Base-by-base conservation (phyloP, 1,284 basidiomycete genomes). In the Schizophyllum amplum region DNA sequence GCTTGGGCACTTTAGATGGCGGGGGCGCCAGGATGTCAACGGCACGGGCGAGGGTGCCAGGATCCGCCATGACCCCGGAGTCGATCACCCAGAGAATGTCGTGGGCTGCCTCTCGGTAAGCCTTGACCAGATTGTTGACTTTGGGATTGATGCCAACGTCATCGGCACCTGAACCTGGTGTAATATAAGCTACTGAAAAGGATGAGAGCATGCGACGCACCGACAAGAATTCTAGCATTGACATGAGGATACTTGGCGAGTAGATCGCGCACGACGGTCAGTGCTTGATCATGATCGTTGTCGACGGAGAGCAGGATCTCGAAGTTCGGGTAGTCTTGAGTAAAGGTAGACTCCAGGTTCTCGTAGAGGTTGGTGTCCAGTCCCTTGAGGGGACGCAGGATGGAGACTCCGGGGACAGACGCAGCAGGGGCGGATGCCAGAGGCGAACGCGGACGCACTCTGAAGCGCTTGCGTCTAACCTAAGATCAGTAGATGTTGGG, bases 41-140 rank as follows among this genome's bases (percentile, higher is more conserved):
- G 7, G 94, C 87, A 52, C 92, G 85, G 0, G 88, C 86, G 22
- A 98, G 83, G 1, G 93, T 90, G n/a, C 87, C 87, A 0, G 87
- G 79, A 26, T 83, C 81, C 17, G 89, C 84, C 62, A 85, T 84
- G 52, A 98, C 83, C 63, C 97, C 97, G 21, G 94, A 96, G 71
- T 99, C 97, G 53, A 99, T 79, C 11, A 99, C 90, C 96, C 96
- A 99, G 52, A 99, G 74, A 53, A 98, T 90, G 68, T 99, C 94
- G 69, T 96, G 78, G 56, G 79, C 73, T 0, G 96, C 95, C 65
- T 83, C 75, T 47, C 76, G 76, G 69, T 96, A 98, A 3, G 94
- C 81, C 46, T 85, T 83, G 60, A 96, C 82, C 47, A 99, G 84
- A 68, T 99, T 99, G 77, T 98, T 98, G 66, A 99, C 88, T 76